Base-by-base conservation (phyloP, 1,139 yeast genomes). In the Taphrina communis region DNA sequence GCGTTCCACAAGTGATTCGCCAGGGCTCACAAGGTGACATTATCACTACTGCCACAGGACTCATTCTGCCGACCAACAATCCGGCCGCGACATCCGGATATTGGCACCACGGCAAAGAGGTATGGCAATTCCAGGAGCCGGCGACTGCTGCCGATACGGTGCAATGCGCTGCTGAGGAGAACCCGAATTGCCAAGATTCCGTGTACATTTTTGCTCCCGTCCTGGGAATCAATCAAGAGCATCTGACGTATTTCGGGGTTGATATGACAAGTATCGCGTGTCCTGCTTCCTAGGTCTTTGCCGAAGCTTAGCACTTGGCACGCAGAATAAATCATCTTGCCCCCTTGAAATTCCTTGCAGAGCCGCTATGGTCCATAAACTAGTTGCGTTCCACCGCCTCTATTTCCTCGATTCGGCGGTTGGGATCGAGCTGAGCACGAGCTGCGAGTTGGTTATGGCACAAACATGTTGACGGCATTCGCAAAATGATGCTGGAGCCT, bases 71-170 rank as follows among this genome's bases (percentile, higher is more conserved):
- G 17, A 9, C 17, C 7, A 50, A 50, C 55, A 21, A 50, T n/a
- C 55, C 55, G 14, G 38, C 35, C 12, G 55, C 55, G 14, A 50
- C 55, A 9, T 50, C 55, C 3, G 55, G 55, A 9, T 50, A 50
- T 50, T 50, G 55, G 55, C 55, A 50, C 11, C 55, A 50, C 55
- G 55, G 55, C 5, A 50, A 21, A 11, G 55, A 50, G n/a, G 38
- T 50, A 12, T 50, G 55, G 55, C 55, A 50, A n/a, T 50, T 50
- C 55, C 55, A 50, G 38, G 55, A 50, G 7, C 55, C 55, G 12
- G 55, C 55, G 2, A 50, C 55, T 12, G 55, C 55, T 9, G 55
- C 55, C 31, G 55, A 50, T 11, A 50, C 55, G 2, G 55, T 50
- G 14, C 55, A 50, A n/a, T 50, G 55, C 35, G 55, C 38, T n/a